phyloP scores from a whole-genome alignment of 371 early-diverging fungal genomes.

The Lichtheimia hyalospora region DNA sequence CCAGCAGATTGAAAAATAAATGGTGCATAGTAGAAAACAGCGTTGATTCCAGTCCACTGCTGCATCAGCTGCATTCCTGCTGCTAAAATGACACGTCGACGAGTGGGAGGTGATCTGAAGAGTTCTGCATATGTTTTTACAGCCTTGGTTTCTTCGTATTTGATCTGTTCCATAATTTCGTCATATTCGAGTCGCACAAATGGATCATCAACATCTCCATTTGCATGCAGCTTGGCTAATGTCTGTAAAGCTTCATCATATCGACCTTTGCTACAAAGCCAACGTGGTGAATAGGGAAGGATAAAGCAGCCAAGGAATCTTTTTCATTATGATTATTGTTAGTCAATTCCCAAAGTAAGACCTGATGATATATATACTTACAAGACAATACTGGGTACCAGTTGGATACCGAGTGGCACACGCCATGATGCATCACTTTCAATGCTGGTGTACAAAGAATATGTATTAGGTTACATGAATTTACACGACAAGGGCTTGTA shows the following conservation, averaged over 20 bases:
- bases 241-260: constrained; percentile 50
- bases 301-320: constrained; percentile 42
- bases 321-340: constrained; percentile 69
- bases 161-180: constrained; percentile 63
- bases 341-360: neutral
- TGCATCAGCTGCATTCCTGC: constrained; percentile 61
- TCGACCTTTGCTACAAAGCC: constrained; percentile 45
- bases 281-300: constrained; percentile 50
- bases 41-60: constrained; percentile 36
- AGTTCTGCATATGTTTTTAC: constrained; percentile 66
- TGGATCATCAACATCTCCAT: constrained; percentile 43
- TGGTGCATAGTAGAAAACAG: constrained; percentile 30
- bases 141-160: constrained; percentile 59
- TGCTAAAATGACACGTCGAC: constrained; percentile 58
- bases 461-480: constrained; percentile 63
- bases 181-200: constrained; percentile 66
- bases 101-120: constrained; percentile 36
- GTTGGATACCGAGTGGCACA: constrained; percentile 33
- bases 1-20: constrained; percentile 25
- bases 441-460: constrained; percentile 48
- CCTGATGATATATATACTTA: constrained; percentile 13
- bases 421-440: constrained; percentile 33
- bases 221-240: constrained; percentile 67
- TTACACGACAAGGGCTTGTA: constrained; percentile 28
- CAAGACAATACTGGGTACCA: constrained; percentile 31